Base-by-base conservation (phyloP, 805 yeast genomes). In the Candida cerambycidarum region DNA sequence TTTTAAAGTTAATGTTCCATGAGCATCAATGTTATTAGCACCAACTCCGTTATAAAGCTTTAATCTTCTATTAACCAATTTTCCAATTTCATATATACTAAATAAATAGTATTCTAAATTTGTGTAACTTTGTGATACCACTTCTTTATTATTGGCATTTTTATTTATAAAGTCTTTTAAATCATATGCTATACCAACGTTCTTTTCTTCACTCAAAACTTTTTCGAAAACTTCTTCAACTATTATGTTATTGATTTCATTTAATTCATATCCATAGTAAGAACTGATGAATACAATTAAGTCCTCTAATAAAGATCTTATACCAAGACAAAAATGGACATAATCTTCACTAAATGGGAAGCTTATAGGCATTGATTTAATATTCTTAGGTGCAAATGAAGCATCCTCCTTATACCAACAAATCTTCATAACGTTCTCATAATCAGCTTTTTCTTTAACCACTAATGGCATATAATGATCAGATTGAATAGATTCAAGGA, bases 401-500 rank as follows among this genome's bases (percentile, higher is more conserved):
- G 75, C 75, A 41, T 69, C 75, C 3, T 77, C 76, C 39, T 74
- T 71, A 57, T 82, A 81, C 95, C 95, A 88, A 48, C 88, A 76
- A 1, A 82, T 74, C 17, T 71, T 72, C 45, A 83, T 69, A 25
- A 85, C 79, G 47, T 79, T 78, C 15, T 79, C 82, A 58, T 81
- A 87, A 38, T 84, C 75, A 10, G 70, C 67, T 31, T 65, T 59
- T 39, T 80, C 80, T 47, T 82, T 76, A 24, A 89, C 80, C 0
- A 78, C 77, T 68, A 89, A 76, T 10, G 97, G 95, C 89, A 87
- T 88, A 50, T 88, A 87, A 58, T 88, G 93, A 58, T 92, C 97
- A 17, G 83, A 82, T 46, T 79, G 76, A 28, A 89, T 77, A 5
- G 83, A 66, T 8, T 73, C 72, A 24, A 71, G 63, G 64, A 89